These are phyloP conservation scores for Cavenderia fasciculata DNA, from an alignment of 78 protist genomes.

Conservation along the genomic window DNA sequence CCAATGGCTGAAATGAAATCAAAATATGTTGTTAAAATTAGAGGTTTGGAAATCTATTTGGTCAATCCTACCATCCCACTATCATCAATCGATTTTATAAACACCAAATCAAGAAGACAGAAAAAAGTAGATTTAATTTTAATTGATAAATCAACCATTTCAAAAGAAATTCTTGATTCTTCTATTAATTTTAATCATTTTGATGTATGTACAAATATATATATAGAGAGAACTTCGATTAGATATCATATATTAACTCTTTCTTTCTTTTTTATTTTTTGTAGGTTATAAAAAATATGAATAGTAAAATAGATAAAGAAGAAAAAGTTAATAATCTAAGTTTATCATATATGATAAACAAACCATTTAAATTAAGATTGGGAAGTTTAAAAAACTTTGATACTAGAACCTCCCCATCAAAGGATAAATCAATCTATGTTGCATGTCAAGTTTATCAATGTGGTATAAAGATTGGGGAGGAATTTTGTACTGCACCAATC, in stretches of 20 bases:
- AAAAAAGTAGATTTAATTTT: conserved; percentile 66
- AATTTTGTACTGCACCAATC: background rate
- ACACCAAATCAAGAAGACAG: conserved; percentile 62
- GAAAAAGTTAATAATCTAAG: too few species aligned
- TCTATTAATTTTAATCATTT: too few species aligned
- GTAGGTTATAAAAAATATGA: too few species aligned
- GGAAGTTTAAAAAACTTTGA: conserved; percentile 60
- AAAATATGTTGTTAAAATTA: conserved; percentile 34
- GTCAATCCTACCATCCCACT: background rate
- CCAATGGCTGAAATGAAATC: conserved; percentile 10
- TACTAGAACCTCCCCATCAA: background rate
- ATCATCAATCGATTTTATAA: conserved; percentile 55
- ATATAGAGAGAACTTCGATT: too few species aligned
- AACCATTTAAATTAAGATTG: conserved; percentile 1
- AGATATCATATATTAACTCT: too few species aligned
- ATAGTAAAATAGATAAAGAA: too few species aligned
- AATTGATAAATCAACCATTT: too few species aligned
- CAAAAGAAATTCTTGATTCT: too few species aligned
- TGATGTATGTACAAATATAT: too few species aligned
- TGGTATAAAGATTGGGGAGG: conserved; percentile 8
- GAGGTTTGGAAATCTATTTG: conserved; percentile 61
- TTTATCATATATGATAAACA: background rate
- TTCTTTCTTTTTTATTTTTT: too few species aligned
- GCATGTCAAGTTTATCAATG: conserved; percentile 34
- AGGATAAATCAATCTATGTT: background rate